A percentile compares a stretch with the other conserved stretches of the same genome.
Evolutionary conservation across 2,329 filamentous ascomycete genomes (phyloP).

Genomic region (Thelonectria rubi): DNA sequence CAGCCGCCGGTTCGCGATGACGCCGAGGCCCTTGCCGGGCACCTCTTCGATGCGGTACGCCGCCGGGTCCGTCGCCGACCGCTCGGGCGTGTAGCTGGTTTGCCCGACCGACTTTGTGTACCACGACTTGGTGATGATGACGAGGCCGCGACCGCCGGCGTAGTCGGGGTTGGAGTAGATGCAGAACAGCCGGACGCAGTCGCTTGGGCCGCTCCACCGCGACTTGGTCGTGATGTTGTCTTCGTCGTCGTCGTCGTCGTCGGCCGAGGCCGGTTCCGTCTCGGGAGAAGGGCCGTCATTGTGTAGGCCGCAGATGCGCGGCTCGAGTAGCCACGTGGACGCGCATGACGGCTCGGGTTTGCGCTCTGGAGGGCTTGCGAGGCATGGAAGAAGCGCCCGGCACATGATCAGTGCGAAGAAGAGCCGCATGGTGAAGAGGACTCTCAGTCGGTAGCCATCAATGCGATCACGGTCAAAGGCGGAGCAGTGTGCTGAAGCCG

Average conservation of each 20-base stretch:
- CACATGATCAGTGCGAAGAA: not conserved
- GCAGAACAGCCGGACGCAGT: conserved; percentile 1
- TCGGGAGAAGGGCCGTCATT: not conserved
- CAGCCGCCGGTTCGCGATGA: conserved; percentile 2
- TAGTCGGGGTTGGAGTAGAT: conserved; percentile 15
- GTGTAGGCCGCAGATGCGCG: not conserved
- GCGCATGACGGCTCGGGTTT: not conserved
- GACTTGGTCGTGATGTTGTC: not conserved
- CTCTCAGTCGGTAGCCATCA: no score
- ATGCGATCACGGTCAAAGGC: no score
- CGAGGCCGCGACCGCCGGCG: conserved; percentile 6
- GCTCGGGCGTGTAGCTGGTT: no score
- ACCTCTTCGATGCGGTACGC: conserved; percentile 2
- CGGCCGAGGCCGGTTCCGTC: not conserved
- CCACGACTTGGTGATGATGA: conserved; percentile 2
- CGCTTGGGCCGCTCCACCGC: conserved; percentile 4
- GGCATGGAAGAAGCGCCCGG: not conserved
- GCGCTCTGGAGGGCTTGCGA: not conserved
- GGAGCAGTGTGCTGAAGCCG: no score
- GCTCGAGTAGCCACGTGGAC: not conserved
- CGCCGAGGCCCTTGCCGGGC: conserved; percentile 13
- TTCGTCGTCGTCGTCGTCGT: not conserved
- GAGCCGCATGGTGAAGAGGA: not conserved
- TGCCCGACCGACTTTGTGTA: not conserved
- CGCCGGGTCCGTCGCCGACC: not conserved